These are phyloP conservation scores for Candida sojae DNA, from an alignment of 1,139 yeast genomes.

Conservation along the genomic window DNA sequence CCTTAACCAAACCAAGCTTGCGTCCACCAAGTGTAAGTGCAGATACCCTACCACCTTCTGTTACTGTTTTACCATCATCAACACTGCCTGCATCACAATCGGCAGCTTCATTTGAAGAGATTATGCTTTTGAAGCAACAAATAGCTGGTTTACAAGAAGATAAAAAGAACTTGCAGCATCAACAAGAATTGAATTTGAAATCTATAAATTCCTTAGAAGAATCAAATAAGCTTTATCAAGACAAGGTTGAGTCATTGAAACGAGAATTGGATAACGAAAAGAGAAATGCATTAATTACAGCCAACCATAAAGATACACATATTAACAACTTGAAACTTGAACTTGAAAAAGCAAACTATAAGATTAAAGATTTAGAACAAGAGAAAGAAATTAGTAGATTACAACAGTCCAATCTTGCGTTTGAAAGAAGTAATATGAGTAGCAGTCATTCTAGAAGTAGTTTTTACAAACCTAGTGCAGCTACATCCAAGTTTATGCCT, in stretches of 20 bases:
- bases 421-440: constrained; percentile 3
- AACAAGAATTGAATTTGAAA: constrained; percentile 9
- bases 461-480: constrained; percentile 3
- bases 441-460: constrained; percentile 4
- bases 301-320: constrained; percentile 15
- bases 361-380: constrained; percentile 18
- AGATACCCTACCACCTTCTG: not conserved
- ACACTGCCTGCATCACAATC: not conserved
- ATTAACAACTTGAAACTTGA: constrained; percentile 13
- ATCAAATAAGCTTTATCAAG: constrained; percentile 9
- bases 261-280: constrained; percentile 11
- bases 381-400: constrained; percentile 14
- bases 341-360: constrained; percentile 14
- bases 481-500: constrained; percentile 18
- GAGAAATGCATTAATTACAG: constrained; percentile 10
- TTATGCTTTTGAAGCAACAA: constrained; percentile 48
- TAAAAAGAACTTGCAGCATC: constrained; percentile 17
- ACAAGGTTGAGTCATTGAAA: constrained; percentile 11
- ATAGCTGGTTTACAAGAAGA: constrained; percentile 44
- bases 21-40: constrained; percentile 13
- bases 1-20: constrained; percentile 26
- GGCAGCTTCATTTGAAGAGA: constrained; percentile 15
- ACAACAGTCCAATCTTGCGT: constrained; percentile 11
- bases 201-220: constrained; percentile 7
- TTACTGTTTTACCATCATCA: not conserved